These are phyloP conservation scores for Amborella trichopoda DNA, from an alignment of 164 flowering plant species.

Conservation along the genomic window DNA sequence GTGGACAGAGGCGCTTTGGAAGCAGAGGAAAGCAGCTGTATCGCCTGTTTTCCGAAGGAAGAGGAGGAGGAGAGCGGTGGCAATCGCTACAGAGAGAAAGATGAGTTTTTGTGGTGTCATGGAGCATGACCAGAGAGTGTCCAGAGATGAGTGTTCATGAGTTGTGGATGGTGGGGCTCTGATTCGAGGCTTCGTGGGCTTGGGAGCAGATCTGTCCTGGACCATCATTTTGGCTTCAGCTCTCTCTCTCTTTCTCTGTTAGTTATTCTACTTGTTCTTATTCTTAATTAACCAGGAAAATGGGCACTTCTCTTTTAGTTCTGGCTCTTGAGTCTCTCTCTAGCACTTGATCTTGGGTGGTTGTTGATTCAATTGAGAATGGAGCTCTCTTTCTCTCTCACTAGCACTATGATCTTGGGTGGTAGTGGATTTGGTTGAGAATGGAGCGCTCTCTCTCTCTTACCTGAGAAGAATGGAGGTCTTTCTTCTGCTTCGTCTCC, in stretches of 20 bases:
- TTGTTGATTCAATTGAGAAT: no score
- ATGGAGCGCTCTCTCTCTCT: no score
- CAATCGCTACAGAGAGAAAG: conserved; percentile 27
- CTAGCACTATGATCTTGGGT: no score
- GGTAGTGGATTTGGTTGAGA: no score
- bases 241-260: no score
- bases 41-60: conserved; percentile 63
- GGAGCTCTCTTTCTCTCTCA: no score
- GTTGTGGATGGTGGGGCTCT: conserved; percentile 21
- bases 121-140: conserved; percentile 65
- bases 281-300: background rate
- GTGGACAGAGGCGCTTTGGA: conserved; percentile 29
- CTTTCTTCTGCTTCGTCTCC: no score
- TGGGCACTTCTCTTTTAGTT: background rate
- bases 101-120: conserved; percentile 63
- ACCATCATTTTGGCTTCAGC: conserved; percentile 39
- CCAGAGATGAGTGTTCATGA: conserved; percentile 35
- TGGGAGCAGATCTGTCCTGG: conserved; percentile 43
- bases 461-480: no score
- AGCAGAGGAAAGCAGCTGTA: conserved; percentile 59
- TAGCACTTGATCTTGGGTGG: no score
- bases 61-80: conserved; percentile 60
- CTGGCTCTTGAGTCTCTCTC: no score
- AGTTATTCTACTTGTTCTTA: background rate
- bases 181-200: conserved; percentile 23